Conservation (phyloP, 139 green algal genomes). For the Ettlia oleoabundans region DNA sequence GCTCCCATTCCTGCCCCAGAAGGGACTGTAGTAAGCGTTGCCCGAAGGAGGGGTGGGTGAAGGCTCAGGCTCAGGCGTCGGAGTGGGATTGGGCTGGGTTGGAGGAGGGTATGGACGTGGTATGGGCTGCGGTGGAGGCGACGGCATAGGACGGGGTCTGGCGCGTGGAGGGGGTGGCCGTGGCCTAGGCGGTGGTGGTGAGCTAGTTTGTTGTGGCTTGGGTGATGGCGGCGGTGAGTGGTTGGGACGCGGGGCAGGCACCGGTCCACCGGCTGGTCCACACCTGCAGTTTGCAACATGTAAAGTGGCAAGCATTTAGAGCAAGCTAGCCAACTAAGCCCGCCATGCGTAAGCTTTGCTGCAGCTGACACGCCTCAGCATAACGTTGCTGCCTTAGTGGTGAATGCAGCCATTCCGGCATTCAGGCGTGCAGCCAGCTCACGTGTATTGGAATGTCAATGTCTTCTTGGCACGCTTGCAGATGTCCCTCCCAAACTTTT, state of each 20-base stretch:
- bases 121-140: not conserved
- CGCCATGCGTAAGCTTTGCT: not conserved
- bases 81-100: not conserved
- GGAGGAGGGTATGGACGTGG: not conserved
- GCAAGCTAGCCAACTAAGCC: too few species aligned
- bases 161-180: not conserved
- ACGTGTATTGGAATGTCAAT: too few species aligned
- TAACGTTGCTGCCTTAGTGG: too few species aligned
- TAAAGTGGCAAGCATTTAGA: too few species aligned
- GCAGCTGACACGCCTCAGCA: too few species aligned
- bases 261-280: not conserved
- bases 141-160: not conserved
- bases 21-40: not conserved
- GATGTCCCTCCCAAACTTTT: too few species aligned
- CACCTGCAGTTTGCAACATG: not conserved
- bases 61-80: not conserved
- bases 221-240: not conserved
- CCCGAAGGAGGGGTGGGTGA: not conserved
- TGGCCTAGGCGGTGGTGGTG: too few species aligned
- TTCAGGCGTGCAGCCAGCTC: too few species aligned
- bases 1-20: not conserved
- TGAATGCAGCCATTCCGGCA: too few species aligned
- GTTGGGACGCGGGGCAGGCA: not conserved
- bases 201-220: too few species aligned
- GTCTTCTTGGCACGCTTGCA: too few species aligned